phyloP scores from a whole-genome alignment of 2,329 filamentous ascomycete genomes.

The Cercospora sesami region DNA sequence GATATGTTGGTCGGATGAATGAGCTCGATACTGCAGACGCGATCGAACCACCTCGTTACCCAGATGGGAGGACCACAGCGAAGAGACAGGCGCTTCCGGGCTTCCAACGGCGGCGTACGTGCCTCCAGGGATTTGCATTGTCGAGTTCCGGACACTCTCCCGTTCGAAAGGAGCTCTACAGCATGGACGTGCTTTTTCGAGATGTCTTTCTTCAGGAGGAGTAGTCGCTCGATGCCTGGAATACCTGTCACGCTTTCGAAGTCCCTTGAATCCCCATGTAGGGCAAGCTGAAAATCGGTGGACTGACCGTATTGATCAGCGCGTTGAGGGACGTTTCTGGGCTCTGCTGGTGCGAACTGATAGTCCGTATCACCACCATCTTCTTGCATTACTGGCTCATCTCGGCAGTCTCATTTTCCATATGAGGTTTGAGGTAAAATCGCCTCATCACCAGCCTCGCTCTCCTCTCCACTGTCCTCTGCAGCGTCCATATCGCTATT shows the following conservation, averaged over 20 bases:
- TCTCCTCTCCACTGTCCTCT: background rate
- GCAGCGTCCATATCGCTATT: background rate
- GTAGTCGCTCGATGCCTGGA: background rate
- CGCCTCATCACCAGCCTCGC: background rate
- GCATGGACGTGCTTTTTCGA: background rate
- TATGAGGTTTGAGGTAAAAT: background rate
- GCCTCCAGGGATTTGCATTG: background rate
- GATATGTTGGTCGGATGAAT: background rate
- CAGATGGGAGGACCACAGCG: background rate
- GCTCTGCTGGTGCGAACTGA: background rate
- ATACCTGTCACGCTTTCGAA: background rate
- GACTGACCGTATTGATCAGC: background rate
- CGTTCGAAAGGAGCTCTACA: background rate
- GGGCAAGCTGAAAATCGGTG: background rate
- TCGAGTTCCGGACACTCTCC: background rate
- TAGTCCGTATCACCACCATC: background rate
- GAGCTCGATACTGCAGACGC: background rate
- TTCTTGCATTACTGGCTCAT: background rate
- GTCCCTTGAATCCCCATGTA: background rate
- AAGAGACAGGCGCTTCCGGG: background rate
- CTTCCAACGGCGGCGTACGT: background rate
- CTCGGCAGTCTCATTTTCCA: background rate
- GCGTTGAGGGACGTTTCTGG: background rate
- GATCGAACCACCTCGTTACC: background rate
- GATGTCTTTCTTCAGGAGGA: background rate